Base-by-base conservation (phyloP, 768 basidiomycete species). In the Chlorophyllum brunneum region DNA sequence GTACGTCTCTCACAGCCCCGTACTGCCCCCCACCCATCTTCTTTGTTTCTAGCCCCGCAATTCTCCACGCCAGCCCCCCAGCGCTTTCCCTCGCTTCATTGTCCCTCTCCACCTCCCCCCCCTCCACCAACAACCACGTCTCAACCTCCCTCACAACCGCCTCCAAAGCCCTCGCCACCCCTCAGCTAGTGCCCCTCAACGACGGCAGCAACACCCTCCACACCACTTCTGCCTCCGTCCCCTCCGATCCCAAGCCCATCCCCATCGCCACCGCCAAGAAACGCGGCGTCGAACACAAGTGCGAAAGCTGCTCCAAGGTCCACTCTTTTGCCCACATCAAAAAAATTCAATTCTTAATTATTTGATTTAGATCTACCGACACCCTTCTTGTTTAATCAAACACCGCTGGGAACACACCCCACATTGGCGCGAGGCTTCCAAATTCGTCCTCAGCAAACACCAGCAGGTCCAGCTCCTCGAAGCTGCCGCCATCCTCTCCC, bases 321-420 rank as follows among this genome's bases (percentile, higher is more conserved):
- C 51, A 54, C 24, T 39, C 37, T 46, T 24, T 40, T 50, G 37
- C 29, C 43, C 44, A 15, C 37, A 23, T 31, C 29, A 20, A 6
- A 29, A 30, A 39, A 45, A 15, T 34, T 27, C 34, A 18, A 24
- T 54, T 26, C 40, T 29, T 34, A 30, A 37, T 23, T 22, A 18
- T 47, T 37, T 30, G 9, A 15, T 41, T 13, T 63, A 90, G 88
- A 83, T 90, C 33, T 92, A 91, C 67, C 83, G 88, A 47, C 95
- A 98, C 68, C 93, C 93, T 2, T 92, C 89, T 10, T 98, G 95
- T 68, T 75, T 98, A 42, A 90, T 95, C 68, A 98, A 98, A 68
- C 95, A 98, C 64, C 88, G 95, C 29, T 98, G 95, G 95, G 95
- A 98, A 63, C 92, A 95, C 64, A 92, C 90, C 29, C 90, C 91